These are phyloP conservation scores for Mucor velutinosus DNA, from an alignment of 371 early-diverging fungal species.

Conservation along the genomic window DNA sequence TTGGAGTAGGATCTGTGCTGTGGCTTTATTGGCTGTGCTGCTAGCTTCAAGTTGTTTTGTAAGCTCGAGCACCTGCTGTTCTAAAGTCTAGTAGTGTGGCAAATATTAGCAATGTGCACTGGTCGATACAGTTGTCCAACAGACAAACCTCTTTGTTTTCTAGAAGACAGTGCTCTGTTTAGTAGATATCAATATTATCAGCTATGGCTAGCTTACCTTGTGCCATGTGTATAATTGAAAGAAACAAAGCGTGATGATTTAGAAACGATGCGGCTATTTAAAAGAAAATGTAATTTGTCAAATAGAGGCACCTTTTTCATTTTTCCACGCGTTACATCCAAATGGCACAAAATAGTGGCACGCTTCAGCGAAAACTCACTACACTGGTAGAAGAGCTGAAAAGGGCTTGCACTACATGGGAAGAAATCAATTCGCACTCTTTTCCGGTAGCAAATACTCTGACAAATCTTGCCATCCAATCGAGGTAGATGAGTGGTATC, in stretches of 20 bases:
- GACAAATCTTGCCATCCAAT: constrained; percentile 43
- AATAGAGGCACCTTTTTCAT: neutral
- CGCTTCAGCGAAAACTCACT: constrained; percentile 37
- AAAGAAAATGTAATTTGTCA: neutral
- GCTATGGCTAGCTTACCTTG: neutral
- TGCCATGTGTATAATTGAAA: neutral
- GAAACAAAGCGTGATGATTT: neutral
- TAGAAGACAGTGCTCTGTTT: neutral
- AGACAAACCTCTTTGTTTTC: neutral
- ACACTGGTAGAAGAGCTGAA: constrained; percentile 40
- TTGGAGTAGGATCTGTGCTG: constrained; percentile 27
- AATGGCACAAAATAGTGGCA: constrained; percentile 37
- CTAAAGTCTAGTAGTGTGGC: neutral
- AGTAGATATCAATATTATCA: no score
- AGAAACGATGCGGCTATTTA: neutral
- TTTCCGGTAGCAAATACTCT: constrained; percentile 38
- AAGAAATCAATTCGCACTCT: constrained; percentile 42
- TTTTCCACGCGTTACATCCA: neutral
- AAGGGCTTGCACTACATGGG: constrained; percentile 37
- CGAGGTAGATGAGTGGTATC: constrained; percentile 23
- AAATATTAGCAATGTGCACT: neutral
- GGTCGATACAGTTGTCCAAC: neutral
- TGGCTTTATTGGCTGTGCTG: constrained; percentile 21
- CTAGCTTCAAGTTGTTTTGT: constrained; percentile 12
- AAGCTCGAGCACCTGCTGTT: constrained; percentile 6